A percentile compares a stretch with the other conserved stretches of the same genome.
Evolutionary conservation across 306 rosid species (phyloP).

Genomic region (Ziziphus jujuba): DNA sequence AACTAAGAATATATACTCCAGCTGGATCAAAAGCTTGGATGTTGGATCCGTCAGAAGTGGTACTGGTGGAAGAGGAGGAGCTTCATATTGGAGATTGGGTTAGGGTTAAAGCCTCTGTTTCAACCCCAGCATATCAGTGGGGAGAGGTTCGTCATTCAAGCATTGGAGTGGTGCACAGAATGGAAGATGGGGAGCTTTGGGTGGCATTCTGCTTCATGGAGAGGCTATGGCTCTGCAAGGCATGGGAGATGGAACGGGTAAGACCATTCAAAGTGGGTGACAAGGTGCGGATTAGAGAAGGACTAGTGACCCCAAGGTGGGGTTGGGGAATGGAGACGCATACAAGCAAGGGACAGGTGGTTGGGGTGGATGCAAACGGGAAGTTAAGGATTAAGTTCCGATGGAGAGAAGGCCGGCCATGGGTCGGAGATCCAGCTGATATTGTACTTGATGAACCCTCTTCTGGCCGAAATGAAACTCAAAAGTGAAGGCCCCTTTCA

Average conservation of each 20-base stretch:
- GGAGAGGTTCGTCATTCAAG: slow-evolving; percentile 92
- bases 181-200: slow-evolving; percentile 83
- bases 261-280: slow-evolving; percentile 78
- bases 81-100: slow-evolving; percentile 90
- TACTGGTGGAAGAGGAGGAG: slow-evolving; percentile 70
- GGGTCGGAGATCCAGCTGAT: slow-evolving; percentile 98
- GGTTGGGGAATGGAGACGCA: slow-evolving; percentile 99
- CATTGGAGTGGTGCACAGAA: slow-evolving; percentile 83
- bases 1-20: slow-evolving; percentile 84
- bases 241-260: slow-evolving; percentile 70
- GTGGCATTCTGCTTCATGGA: slow-evolving; percentile 83
- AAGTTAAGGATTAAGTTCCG: slow-evolving; percentile 85
- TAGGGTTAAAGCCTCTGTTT: slow-evolving; percentile 69
- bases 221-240: slow-evolving; percentile 90
- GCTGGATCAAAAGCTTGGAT: slow-evolving; percentile 92
- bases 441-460: slow-evolving; percentile 57
- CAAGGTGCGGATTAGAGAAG: slow-evolving; percentile 85
- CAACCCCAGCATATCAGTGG: slow-evolving; percentile 94
- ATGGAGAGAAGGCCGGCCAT: slow-evolving; percentile 98
- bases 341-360: slow-evolving; percentile 85
- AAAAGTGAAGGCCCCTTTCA: background rate
- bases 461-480: background rate
- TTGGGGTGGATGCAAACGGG: slow-evolving; percentile 95
- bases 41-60: slow-evolving; percentile 95
- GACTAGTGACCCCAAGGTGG: slow-evolving; percentile 84